Evolutionary conservation across 257 asterid genomes (phyloP).

Genomic region (Avicennia marina): DNA sequence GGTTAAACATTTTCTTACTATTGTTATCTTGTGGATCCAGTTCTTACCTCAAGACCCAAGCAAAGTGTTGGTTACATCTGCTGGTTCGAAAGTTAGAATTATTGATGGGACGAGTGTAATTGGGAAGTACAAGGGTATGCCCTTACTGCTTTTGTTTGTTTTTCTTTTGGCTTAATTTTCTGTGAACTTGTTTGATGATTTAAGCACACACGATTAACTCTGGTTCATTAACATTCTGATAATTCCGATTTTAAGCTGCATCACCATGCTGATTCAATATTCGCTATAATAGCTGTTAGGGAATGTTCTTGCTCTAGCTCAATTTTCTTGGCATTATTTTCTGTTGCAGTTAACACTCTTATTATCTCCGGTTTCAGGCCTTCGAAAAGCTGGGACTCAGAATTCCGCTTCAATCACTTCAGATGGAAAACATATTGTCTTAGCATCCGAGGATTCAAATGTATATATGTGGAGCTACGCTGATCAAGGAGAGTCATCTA

Average conservation of each 20-base stretch:
- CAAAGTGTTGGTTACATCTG: slow-evolving; percentile 77
- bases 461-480: slow-evolving; percentile 63
- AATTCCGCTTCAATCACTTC: slow-evolving; percentile 63
- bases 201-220: too few species aligned
- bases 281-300: slow-evolving; percentile 32
- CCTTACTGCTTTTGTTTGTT: neutral
- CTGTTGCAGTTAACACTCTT: neutral
- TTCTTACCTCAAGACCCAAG: slow-evolving; percentile 70
- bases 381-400: slow-evolving; percentile 53
- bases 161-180: neutral
- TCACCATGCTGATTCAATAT: slow-evolving; percentile 9
- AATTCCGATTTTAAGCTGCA: neutral
- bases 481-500: slow-evolving; percentile 22
- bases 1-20: neutral
- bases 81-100: slow-evolving; percentile 78
- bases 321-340: neutral
- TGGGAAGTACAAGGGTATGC: slow-evolving; percentile 65
- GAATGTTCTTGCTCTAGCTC: slow-evolving; percentile 47
- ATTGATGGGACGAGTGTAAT: slow-evolving; percentile 54
- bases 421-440: slow-evolving; percentile 71
- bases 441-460: slow-evolving; percentile 71
- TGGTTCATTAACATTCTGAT: too few species aligned
- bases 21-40: slow-evolving; percentile 35
- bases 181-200: neutral
- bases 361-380: slow-evolving; percentile 35